Base-by-base conservation (phyloP, 2,329 filamentous ascomycete species). In the Penicillium thymicola region DNA sequence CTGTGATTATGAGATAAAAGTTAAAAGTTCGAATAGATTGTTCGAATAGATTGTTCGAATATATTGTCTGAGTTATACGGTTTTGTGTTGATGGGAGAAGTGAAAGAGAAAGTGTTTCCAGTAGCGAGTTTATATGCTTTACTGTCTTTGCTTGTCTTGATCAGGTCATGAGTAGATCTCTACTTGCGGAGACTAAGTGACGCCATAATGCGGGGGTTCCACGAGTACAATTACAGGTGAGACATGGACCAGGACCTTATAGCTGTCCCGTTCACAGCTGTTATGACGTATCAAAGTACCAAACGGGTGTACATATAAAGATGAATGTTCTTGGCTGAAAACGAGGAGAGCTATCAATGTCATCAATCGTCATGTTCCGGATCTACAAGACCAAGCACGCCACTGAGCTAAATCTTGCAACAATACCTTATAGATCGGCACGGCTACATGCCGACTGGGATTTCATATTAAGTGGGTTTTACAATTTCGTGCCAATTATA, bases 211-310 rank as follows among this genome's bases (percentile, higher is more conserved):
- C 52, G 48, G 51, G 57, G 53, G 36, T n/a, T 34, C 36, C n/a
- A 55, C 47, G 34, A 48, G 23, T 14, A 56, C 4, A 28, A 30
- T 21, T 23, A 25, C 45, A 45, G 46, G n/a, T 46, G 5, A 59
- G 32, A 44, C n/a, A 38, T 30, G 40, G 34, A 32, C 40, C 11
- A 40, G 23, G 41, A 5, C 28, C n/a, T 16, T 36, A 18, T 9
- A 4, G 34, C 37, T 44, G 21, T 37, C 32, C 18, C 46, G 16
- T 52, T 54, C 46, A 14, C 36, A 45, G 21, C 6, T 51, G 42
- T 50, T 55, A 65, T 66, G 62, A 66, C 61, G 62, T 65, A 13
- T 43, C 13, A 51, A 51, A 51, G 62, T 65, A 13, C 45, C 13
- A 53, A 51, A 51, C 49, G 54, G n/a, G 21, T 13, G 47, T 42